Percentiles rank a stretch among this genome's conserved stretches.
Evolutionary conservation across 1,139 yeast genomes (phyloP).

Genomic region (Arxiozyma slooffiae): DNA sequence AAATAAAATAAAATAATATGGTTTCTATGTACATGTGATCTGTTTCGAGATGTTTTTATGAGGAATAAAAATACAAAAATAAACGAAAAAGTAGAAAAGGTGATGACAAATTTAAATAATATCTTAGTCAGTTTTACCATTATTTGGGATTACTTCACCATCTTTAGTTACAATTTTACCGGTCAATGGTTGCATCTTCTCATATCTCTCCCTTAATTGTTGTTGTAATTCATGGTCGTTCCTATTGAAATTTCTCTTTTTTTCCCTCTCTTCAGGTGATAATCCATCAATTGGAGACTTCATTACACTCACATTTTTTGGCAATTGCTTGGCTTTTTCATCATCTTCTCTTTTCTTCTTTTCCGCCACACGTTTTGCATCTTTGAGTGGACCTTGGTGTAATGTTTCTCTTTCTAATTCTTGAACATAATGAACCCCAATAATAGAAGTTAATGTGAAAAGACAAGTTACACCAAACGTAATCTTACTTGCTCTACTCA

Average conservation of each 20-base stretch:
- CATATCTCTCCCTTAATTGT: conserved; percentile 52
- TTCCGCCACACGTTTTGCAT: conserved; percentile 50
- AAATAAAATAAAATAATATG: too few relatives aligned
- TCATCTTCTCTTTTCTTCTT: conserved; percentile 37
- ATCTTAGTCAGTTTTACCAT: not conserved
- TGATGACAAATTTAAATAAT: too few relatives aligned
- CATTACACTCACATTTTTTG: not conserved
- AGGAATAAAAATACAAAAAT: not conserved
- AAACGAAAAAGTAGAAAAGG: too few relatives aligned
- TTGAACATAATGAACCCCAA: conserved; percentile 62
- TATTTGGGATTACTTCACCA: conserved; percentile 14
- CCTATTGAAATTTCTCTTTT: conserved; percentile 45
- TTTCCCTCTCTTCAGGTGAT: conserved; percentile 29
- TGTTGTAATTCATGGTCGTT: conserved; percentile 71
- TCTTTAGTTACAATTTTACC: conserved; percentile 34
- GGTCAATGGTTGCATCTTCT: conserved; percentile 56
- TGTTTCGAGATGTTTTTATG: not conserved
- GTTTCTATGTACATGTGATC: not conserved
- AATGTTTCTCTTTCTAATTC: conserved; percentile 56
- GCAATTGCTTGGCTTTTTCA: conserved; percentile 12
- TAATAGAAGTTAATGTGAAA: conserved; percentile 48
- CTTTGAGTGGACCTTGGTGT: conserved; percentile 73
- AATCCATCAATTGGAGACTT: conserved; percentile 1
- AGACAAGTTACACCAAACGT: conserved; percentile 54
- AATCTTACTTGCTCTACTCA: conserved; percentile 66